Conservation (phyloP, 306 rosid genomes). For the Malus fusca region DNA sequence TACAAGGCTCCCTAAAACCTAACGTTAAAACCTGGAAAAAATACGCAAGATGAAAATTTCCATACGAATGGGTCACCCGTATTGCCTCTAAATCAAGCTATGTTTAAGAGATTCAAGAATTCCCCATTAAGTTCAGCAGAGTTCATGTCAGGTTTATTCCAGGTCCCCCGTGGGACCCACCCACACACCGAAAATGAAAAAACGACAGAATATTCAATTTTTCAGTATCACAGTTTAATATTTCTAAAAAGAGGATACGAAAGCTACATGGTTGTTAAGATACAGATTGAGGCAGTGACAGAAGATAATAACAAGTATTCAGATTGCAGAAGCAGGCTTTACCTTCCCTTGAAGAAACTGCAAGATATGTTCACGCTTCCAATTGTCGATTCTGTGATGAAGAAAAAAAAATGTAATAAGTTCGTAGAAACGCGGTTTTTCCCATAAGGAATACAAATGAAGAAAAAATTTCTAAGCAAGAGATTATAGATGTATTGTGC, state of each 20-base stretch:
- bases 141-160: background rate
- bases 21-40: background rate
- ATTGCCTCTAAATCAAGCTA: background rate
- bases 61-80: background rate
- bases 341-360: constrained; percentile 82
- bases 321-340: constrained; percentile 39
- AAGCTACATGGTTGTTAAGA: background rate
- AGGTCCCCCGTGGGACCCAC: background rate
- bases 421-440: background rate
- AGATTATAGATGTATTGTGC: background rate
- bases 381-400: constrained; percentile 72
- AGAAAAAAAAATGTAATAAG: background rate
- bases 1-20: background rate
- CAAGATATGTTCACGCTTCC: constrained; percentile 90
- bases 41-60: background rate
- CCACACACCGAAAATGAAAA: no score
- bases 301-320: constrained; percentile 18
- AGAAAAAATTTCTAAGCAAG: background rate
- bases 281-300: background rate
- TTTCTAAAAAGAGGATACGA: no score
- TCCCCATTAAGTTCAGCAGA: background rate
- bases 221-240: background rate
- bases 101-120: background rate
- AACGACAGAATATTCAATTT: background rate
- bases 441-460: background rate